Base-by-base conservation (phyloP, 441 rosid genomes). In the Macaranga tanarius region DNA sequence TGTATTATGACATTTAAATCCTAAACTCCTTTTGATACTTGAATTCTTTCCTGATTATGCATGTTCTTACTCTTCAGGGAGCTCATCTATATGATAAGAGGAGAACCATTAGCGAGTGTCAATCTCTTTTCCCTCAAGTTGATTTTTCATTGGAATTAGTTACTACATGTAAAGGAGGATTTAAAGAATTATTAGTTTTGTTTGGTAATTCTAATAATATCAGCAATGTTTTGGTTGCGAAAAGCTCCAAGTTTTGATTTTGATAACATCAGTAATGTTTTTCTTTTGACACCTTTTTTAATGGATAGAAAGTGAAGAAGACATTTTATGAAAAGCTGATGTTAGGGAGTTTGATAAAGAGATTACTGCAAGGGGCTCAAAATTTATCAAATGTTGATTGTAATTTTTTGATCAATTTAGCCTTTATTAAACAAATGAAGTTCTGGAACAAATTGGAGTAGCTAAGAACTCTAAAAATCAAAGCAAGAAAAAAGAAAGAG, bases 261-360 rank as follows among this genome's bases (percentile, higher is more conserved):
- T 66, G 58, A 8, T 28, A 10, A 5, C 25, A 26, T 26, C 26
- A 48, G 12, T 66, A 42, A 12, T 38, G 4, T 67, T 31, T 31
- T 28, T 67, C 17, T 20, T 38, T 28, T 68, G 77, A 78, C 15
- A 6, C 28, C 8, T 16, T 12, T 38, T 42, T 50, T n/a, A 67
- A 40, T 22, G 90, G 98, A 84, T 92, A 55, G 95, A 92, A 79
- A 84, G 74, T 66, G 95, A 89, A 57, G 89, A 88, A 15, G 98
- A 92, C 72, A 52, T 15, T 51, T 62, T 76, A 76, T 89, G 98
- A 95, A 80, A 72, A 60, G 79, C 80, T 22, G 82, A 85, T 75
- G 71, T 38, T 60, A 80, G 87, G 73, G 98, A 94, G 81, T 51
- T 71, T 10, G 20, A 69, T 23, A 89, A 88, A 62, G 90, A 87